Conservation (phyloP, 805 yeast genomes). For the Saturnispora kantuleensis region DNA sequence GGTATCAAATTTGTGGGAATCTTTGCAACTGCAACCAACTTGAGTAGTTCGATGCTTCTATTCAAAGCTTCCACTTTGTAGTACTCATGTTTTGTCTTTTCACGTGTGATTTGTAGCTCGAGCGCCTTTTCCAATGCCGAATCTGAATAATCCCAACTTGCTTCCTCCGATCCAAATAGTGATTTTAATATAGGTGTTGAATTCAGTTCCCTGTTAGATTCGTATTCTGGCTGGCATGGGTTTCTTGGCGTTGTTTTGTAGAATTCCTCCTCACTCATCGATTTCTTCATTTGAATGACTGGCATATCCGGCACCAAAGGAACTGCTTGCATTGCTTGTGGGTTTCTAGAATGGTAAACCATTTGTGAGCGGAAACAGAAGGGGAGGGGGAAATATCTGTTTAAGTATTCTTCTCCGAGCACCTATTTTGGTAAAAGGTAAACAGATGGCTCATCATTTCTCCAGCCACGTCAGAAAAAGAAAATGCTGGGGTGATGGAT, state of each 20-base stretch:
- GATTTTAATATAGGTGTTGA: slow-evolving; percentile 26
- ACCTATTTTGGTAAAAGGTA: no score
- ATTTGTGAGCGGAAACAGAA: no score
- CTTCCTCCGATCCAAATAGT: slow-evolving; percentile 44
- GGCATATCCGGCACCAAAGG: no score
- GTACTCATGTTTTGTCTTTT: slow-evolving; percentile 71
- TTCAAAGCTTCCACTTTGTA: slow-evolving; percentile 55
- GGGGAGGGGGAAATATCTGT: no score
- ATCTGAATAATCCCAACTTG: slow-evolving; percentile 48
- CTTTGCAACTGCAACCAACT: slow-evolving; percentile 47
- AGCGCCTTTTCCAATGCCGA: slow-evolving; percentile 49
- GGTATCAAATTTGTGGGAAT: slow-evolving; percentile 62
- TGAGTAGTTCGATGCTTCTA: slow-evolving; percentile 51
- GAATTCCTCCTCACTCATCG: no score
- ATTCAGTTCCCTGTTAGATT: not conserved
- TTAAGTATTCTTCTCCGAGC: no score
- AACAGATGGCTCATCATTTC: no score
- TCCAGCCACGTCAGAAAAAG: no score
- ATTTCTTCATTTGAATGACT: no score
- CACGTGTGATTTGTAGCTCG: slow-evolving; percentile 59
- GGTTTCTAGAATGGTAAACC: no score
- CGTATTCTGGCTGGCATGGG: not conserved
- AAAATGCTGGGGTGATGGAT: no score
- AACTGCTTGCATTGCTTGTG: no score
- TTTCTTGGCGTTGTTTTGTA: not conserved